Evolutionary conservation across 306 rosid genomes (phyloP), one percentile per base, ranked within the genome.

Genomic region (Lupinus albus): DNA sequence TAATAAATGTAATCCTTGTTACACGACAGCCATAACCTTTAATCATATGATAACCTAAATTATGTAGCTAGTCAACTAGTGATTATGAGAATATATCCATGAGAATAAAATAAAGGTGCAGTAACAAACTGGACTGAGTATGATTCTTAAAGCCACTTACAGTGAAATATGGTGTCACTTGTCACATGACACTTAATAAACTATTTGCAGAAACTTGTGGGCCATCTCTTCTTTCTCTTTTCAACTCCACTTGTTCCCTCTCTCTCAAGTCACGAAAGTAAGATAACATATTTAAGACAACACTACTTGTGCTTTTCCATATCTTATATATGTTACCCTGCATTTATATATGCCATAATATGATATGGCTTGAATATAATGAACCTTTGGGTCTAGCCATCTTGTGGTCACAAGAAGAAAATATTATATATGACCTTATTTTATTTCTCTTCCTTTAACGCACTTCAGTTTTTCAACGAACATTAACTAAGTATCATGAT

Each of bases 21-120:
- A 74, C 68, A 70, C 14, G 38, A 44, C 12, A 64, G 3, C 50
- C 47, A 70, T 62, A 6, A 57, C 42, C 52, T 74, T 55, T 63
- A 38, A 50, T 48, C 79, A 42, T 52, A 59, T 14, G 71, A 78
- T 65, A 78, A 51, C 61, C 15, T 66, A 66, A 78, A 72, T 41
- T 62, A 82, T 67, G 3, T 11, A 36, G 39, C 35, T 71, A 67
- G 76, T 75, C 74, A 71, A 67, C 79, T 78, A 75, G 11, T 48
- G 72, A 84, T 63, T 9, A 50, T 14, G 54, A 68, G 76, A 61
- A 59, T 65, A 62, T 77, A 68, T 72, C 62, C 74, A 30, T 9
- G 2, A 17, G 69, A 79, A 74, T 73, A 78, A 84, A 79, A 71
- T 73, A 78, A 84, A 79, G 88, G 11, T 68, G 30, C 38, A 60